A percentile compares a stretch with the other conserved stretches of the same genome.
Conservation (phyloP, 2,329 filamentous ascomycete species). For the Penicillium digitatum region DNA sequence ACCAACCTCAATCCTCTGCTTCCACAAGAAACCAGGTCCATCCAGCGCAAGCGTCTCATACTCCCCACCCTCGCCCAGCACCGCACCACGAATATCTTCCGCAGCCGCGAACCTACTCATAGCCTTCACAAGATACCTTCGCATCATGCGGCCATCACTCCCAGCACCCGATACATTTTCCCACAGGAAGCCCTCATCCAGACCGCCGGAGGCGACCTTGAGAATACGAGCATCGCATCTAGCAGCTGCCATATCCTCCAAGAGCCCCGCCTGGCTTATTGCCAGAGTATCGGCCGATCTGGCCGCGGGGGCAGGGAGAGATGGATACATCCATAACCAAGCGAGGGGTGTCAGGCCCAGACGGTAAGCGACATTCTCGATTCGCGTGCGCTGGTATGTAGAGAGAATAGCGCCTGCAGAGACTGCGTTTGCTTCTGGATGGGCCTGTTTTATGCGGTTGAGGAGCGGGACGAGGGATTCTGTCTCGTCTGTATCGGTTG, state of each 20-base stretch:
- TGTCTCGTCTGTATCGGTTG: conserved; percentile 66
- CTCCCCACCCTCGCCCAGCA: conserved; percentile 89
- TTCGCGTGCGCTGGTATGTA: conserved; percentile 92
- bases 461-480: conserved; percentile 80
- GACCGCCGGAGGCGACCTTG: conserved; percentile 87
- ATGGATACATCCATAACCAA: conserved; percentile 88
- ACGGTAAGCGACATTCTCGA: conserved; percentile 83
- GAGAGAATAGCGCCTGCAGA: conserved; percentile 89
- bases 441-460: conserved; percentile 58
- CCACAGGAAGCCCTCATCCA: conserved; percentile 79
- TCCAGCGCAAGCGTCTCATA: conserved; percentile 89
- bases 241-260: conserved; percentile 74
- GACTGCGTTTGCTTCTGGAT: conserved; percentile 80
- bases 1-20: conserved; percentile 61
- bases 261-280: conserved; percentile 46
- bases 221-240: conserved; percentile 86
- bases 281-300: conserved; percentile 13
- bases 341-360: conserved; percentile 78
- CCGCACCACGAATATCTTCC: conserved; percentile 61
- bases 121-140: conserved; percentile 48
- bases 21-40: conserved; percentile 71
- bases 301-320: conserved; percentile 54
- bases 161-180: conserved; percentile 59
- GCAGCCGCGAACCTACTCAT: conserved; percentile 55
- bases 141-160: conserved; percentile 41